Evolutionary conservation across 1,284 basidiomycete genomes (phyloP).

Genomic region (Amylostereum chailletii): DNA sequence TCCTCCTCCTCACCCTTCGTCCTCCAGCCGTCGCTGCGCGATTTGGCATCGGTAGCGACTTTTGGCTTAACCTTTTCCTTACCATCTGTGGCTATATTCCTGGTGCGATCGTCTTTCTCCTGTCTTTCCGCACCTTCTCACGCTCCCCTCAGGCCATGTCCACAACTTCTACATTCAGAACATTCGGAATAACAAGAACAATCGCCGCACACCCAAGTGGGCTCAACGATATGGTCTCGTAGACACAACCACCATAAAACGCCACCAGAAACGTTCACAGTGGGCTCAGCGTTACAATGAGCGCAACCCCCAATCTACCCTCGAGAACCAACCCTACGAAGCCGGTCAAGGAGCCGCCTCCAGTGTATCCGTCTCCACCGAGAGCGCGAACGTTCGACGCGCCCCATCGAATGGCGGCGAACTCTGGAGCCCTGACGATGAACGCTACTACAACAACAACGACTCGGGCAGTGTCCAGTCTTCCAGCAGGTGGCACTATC

Average conservation of each 20-base stretch:
- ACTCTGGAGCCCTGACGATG: conserved; percentile 65
- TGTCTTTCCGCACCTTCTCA: not conserved
- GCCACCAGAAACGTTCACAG: conserved; percentile 71
- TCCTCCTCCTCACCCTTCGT: conserved; percentile 5
- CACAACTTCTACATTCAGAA: conserved; percentile 97
- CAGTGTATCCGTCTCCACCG: conserved; percentile 34
- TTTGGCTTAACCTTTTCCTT: conserved; percentile 86
- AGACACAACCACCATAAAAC: conserved; percentile 65
- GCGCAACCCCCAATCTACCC: conserved; percentile 63
- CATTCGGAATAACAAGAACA: conserved; percentile 91
- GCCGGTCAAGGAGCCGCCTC: conserved; percentile 62
- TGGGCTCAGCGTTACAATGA: conserved; percentile 87
- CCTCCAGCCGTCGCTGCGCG: conserved; percentile 83
- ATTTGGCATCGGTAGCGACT: conserved; percentile 89
- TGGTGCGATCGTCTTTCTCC: conserved; percentile 37
- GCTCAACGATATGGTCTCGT: conserved; percentile 84
- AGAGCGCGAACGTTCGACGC: conserved; percentile 23
- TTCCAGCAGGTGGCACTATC: conserved; percentile 64
- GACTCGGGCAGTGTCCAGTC: conserved; percentile 25
- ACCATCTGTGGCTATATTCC: conserved; percentile 90
- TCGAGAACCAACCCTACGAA: conserved; percentile 65
- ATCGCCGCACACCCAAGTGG: conserved; percentile 91
- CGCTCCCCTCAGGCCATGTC: conserved; percentile 49
- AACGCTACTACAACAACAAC: conserved; percentile 52
- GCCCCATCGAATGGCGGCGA: conserved; percentile 30